These are phyloP conservation scores for Cudoniella acicularis DNA, from an alignment of 495 filamentous ascomycete genomes.

Conservation along the genomic window DNA sequence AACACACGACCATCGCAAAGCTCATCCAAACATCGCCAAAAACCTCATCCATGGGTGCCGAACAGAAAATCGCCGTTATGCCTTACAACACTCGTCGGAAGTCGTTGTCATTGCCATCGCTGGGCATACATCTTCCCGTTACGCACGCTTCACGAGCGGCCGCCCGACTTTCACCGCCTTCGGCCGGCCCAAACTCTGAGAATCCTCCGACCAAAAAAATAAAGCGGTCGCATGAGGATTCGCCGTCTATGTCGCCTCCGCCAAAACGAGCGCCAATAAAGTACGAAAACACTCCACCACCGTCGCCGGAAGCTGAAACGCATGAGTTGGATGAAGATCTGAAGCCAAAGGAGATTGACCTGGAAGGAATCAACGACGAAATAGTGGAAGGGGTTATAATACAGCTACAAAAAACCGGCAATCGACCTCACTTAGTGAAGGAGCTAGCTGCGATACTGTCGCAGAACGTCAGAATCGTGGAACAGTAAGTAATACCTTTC, in stretches of 20 bases:
- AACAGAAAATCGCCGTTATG: slow-evolving; percentile 46
- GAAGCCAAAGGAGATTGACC: slow-evolving; percentile 61
- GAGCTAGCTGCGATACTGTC: slow-evolving; percentile 83
- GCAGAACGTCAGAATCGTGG: slow-evolving; percentile 73
- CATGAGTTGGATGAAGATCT: slow-evolving; percentile 20
- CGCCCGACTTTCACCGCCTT: slow-evolving; percentile 53
- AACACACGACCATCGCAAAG: neutral
- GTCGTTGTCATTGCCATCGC: slow-evolving; percentile 86
- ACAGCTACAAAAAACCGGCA: slow-evolving; percentile 87
- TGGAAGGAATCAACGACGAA: slow-evolving; percentile 88
- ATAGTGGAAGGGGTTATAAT: slow-evolving; percentile 90
- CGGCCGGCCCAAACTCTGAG: slow-evolving; percentile 49
- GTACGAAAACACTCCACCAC: slow-evolving; percentile 78
- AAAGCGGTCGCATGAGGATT: slow-evolving; percentile 72
- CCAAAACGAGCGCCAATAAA: slow-evolving; percentile 42
- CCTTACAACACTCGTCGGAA: slow-evolving; percentile 98
- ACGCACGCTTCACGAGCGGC: slow-evolving; percentile 61
- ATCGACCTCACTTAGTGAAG: slow-evolving; percentile 90
- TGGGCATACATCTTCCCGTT: slow-evolving; percentile 85
- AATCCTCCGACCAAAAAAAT: slow-evolving; percentile 74
- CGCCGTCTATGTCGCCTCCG: slow-evolving; percentile 50
- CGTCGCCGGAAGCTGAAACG: slow-evolving; percentile 57
- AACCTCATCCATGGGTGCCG: slow-evolving; percentile 6
- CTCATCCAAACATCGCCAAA: neutral
- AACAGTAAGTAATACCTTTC: slow-evolving; percentile 64